phyloP scores from a whole-genome alignment of 2,329 filamentous ascomycete species.

The Balansia obtecta region DNA sequence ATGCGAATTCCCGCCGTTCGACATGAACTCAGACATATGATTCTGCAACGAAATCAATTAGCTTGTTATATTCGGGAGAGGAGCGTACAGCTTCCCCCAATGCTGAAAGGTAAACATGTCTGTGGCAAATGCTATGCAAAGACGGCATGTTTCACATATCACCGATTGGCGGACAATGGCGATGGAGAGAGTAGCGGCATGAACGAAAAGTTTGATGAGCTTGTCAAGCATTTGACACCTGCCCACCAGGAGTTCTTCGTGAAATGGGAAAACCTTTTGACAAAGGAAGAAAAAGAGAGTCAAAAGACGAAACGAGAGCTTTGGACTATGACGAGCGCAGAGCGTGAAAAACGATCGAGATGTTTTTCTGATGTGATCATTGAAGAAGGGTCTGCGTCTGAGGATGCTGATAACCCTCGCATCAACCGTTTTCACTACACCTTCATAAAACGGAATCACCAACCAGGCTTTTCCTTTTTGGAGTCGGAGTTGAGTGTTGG shows the following conservation, averaged over 20 bases:
- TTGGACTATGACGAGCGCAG: slow-evolving; percentile 87
- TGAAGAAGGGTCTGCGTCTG: slow-evolving; percentile 59
- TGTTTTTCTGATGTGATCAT: slow-evolving; percentile 86
- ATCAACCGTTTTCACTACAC: slow-evolving; percentile 88
- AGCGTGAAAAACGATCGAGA: slow-evolving; percentile 76
- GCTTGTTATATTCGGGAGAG: slow-evolving; percentile 76
- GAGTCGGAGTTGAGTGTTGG: slow-evolving; percentile 81
- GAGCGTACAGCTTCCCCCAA: slow-evolving; percentile 66
- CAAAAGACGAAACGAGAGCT: slow-evolving; percentile 80
- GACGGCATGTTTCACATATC: slow-evolving; percentile 82
- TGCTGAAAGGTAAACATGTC: slow-evolving; percentile 70
- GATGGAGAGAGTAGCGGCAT: slow-evolving; percentile 71
- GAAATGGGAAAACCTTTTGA: slow-evolving; percentile 88
- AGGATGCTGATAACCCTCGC: slow-evolving; percentile 58
- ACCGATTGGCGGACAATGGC: slow-evolving; percentile 79
- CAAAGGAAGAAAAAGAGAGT: slow-evolving; percentile 85
- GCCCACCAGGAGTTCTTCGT: slow-evolving; percentile 73
- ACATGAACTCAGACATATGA: slow-evolving; percentile 87
- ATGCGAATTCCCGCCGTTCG: slow-evolving; percentile 75
- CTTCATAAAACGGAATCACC: slow-evolving; percentile 57
- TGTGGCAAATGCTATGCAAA: slow-evolving; percentile 88
- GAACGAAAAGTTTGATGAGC: slow-evolving; percentile 67
- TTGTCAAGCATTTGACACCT: slow-evolving; percentile 65
- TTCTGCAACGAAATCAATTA: slow-evolving; percentile 86
- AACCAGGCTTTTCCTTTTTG: slow-evolving; percentile 64